These are phyloP conservation scores for Durio zibethinus DNA, from an alignment of 345 rosid genomes.

Conservation along the genomic window DNA sequence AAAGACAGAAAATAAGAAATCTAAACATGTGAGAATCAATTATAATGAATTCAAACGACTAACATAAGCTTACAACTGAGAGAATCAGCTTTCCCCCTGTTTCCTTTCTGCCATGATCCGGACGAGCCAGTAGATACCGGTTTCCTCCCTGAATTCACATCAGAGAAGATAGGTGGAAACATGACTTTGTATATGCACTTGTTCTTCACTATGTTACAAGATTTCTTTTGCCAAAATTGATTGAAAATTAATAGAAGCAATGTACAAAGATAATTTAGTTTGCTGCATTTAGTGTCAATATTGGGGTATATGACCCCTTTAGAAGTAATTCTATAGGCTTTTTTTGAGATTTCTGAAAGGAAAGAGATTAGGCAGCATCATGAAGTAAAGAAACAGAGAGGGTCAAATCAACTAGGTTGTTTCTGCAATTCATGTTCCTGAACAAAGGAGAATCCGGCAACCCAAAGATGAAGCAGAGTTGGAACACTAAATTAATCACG, in stretches of 20 bases:
- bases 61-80: neutral
- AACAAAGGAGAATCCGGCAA: neutral
- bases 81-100: neutral
- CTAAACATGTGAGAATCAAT: neutral
- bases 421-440: neutral
- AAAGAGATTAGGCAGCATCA: neutral
- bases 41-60: neutral
- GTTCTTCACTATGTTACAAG: neutral
- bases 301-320: neutral
- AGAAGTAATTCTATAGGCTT: neutral
- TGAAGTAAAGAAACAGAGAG: neutral
- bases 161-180: neutral
- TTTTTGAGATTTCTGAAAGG: neutral
- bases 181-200: neutral
- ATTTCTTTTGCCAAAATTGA: neutral
- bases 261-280: neutral
- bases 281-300: neutral
- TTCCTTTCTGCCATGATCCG: neutral
- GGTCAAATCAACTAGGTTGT: neutral
- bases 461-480: conserved; percentile 1
- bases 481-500: conserved; percentile 33
- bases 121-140: neutral
- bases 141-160: neutral
- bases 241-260: neutral
- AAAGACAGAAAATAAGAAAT: neutral